Percentiles rank a stretch among this genome's conserved stretches.
Evolutionary conservation across 495 filamentous ascomycete species (phyloP).

Genomic region (Neurospora pannonica): DNA sequence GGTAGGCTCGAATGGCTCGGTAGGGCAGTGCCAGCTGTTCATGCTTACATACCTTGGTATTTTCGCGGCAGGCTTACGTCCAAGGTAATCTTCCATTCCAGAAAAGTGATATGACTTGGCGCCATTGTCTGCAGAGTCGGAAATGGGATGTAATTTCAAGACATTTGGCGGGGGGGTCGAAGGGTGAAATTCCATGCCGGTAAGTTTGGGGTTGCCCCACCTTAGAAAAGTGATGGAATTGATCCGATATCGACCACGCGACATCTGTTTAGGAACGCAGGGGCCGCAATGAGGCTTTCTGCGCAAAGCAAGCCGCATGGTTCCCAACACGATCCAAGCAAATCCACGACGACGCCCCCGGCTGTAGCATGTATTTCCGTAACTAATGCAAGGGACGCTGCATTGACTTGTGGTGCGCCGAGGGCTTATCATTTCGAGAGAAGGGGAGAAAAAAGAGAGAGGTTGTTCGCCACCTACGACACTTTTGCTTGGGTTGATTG

Average conservation of each 20-base stretch:
- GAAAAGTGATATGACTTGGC: neutral
- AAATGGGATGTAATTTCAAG: neutral
- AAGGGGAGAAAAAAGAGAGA: neutral
- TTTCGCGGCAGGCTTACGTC: neutral
- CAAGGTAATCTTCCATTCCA: neutral
- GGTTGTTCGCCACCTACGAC: neutral
- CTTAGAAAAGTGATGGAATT: neutral
- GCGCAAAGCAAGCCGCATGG: neutral
- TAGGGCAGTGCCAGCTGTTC: neutral
- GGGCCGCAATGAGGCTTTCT: neutral
- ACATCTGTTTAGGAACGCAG: neutral
- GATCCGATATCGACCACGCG: neutral
- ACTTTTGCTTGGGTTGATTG: neutral
- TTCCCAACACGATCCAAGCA: neutral
- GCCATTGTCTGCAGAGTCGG: neutral
- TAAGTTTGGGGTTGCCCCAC: neutral
- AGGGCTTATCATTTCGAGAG: neutral
- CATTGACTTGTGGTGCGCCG: neutral
- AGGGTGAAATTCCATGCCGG: neutral
- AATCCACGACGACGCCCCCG: neutral
- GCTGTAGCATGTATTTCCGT: neutral
- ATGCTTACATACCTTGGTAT: neutral
- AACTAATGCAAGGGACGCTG: neutral
- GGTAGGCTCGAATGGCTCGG: neutral
- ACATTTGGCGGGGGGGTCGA: neutral